These are phyloP conservation scores for Rosa hybrid DNA, from an alignment of 331 rosid species.

Conservation along the genomic window DNA sequence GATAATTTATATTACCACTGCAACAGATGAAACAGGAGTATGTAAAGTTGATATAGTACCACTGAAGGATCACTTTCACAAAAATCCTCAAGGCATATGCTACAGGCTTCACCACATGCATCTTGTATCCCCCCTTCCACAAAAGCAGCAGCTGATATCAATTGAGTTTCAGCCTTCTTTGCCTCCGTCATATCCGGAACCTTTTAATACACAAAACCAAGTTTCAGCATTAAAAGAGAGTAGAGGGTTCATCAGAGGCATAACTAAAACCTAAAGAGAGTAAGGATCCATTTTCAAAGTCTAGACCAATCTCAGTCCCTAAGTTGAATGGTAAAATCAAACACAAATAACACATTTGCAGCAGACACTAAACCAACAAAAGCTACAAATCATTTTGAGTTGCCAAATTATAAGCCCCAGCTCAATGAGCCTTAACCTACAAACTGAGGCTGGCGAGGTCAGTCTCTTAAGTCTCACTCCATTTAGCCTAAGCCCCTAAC, in stretches of 20 bases:
- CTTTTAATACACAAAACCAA: slow-evolving; percentile 36
- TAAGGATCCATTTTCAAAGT: background rate
- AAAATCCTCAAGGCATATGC: slow-evolving; percentile 92
- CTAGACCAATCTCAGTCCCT: background rate
- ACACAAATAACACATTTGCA: background rate
- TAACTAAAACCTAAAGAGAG: slow-evolving; percentile 1
- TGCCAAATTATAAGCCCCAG: background rate
- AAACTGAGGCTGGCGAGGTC: background rate
- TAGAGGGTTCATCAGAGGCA: background rate
- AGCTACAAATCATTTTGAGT: background rate
- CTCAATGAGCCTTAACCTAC: background rate
- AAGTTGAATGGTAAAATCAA: background rate
- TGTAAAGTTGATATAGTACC: slow-evolving; percentile 38
- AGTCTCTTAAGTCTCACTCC: background rate
- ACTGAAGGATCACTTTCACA: slow-evolving; percentile 71
- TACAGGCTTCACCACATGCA: slow-evolving; percentile 77
- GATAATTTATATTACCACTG: background rate
- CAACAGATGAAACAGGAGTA: background rate
- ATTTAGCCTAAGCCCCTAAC: too few relatives aligned
- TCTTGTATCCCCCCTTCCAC: slow-evolving; percentile 93
- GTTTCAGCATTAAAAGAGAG: background rate
- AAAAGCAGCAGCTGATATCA: slow-evolving; percentile 80
- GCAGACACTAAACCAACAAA: background rate
- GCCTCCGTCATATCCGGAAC: slow-evolving; percentile 54
- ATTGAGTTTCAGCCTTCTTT: slow-evolving; percentile 43